Conservation (phyloP, 2,329 filamentous ascomycete species). For the Colletotrichum magnum region DNA sequence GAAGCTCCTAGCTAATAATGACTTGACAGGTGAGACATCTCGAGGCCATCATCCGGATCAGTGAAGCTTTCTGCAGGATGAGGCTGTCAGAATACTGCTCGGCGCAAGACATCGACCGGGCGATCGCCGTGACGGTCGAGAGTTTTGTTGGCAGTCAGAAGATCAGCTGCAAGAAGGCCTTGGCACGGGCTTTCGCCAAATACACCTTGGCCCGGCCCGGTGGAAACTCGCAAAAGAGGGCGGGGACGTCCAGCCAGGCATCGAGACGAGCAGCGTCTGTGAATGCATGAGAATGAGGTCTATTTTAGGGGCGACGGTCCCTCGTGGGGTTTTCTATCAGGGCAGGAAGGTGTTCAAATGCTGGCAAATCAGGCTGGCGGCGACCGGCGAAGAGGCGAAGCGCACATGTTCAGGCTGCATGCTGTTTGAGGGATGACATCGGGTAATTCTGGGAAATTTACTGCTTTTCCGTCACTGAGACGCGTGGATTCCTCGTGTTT, state of each 20-base stretch:
- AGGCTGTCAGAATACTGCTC: constrained; percentile 96
- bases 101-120: constrained; percentile 91
- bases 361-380: constrained; percentile 31
- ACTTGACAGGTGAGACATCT: constrained; percentile 86
- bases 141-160: constrained; percentile 98
- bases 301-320: constrained; percentile 18
- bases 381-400: constrained; percentile 40
- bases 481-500: not conserved
- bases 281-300: constrained; percentile 24
- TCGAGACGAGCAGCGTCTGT: constrained; percentile 37
- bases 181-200: constrained; percentile 95
- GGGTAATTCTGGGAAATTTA: constrained; percentile 21
- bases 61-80: constrained; percentile 97
- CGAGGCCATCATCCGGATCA: constrained; percentile 96
- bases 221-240: constrained; percentile 41
- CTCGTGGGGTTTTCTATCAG: constrained; percentile 9
- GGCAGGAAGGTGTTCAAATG: constrained; percentile 16
- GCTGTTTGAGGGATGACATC: constrained; percentile 29
- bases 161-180: constrained; percentile 96
- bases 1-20: constrained; percentile 21
- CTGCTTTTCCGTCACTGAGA: constrained; percentile 14
- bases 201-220: constrained; percentile 76
- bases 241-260: constrained; percentile 43
- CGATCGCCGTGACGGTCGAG: constrained; percentile 96
- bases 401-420: constrained; percentile 18